Evolutionary conservation across 2,329 filamentous ascomycete species (phyloP).

Genomic region (Aureobasidium namibiae): DNA sequence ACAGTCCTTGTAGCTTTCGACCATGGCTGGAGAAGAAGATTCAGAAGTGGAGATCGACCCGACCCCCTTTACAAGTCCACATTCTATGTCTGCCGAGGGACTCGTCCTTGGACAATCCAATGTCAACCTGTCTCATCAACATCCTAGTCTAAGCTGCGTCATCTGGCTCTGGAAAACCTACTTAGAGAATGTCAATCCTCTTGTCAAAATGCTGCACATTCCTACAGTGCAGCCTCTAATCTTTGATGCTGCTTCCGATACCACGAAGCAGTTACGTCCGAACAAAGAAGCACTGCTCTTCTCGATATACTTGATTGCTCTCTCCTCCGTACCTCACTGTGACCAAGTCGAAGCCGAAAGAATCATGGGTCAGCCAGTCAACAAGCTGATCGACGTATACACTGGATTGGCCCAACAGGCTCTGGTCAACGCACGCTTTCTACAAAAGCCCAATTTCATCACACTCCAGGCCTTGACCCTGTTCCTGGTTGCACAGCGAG

Average conservation of each 20-base stretch:
- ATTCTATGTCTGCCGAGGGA: slow-evolving; percentile 14
- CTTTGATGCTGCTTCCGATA: slow-evolving; percentile 32
- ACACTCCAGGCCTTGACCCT: slow-evolving; percentile 60
- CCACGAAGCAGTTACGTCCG: slow-evolving; percentile 46
- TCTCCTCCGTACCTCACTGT: slow-evolving; percentile 39
- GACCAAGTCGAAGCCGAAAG: slow-evolving; percentile 35
- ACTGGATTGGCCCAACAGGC: slow-evolving; percentile 37
- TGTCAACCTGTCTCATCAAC: neutral
- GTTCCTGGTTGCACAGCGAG: slow-evolving; percentile 41
- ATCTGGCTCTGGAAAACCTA: slow-evolving; percentile 46
- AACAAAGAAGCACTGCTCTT: slow-evolving; percentile 53
- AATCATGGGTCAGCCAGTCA: slow-evolving; percentile 43
- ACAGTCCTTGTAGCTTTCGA: slow-evolving; percentile 15
- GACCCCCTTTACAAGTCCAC: slow-evolving; percentile 17
- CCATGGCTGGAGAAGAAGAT: neutral
- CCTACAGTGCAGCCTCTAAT: slow-evolving; percentile 47
- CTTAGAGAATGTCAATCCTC: slow-evolving; percentile 61
- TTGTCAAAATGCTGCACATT: slow-evolving; percentile 61
- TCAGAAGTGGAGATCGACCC: slow-evolving; percentile 2
- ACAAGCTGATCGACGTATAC: neutral
- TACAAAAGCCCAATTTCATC: slow-evolving; percentile 56
- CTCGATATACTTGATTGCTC: slow-evolving; percentile 50
- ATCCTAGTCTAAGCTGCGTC: slow-evolving; percentile 1
- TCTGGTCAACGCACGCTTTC: slow-evolving; percentile 57
- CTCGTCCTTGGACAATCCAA: neutral